Percentiles rank a stretch among this genome's conserved stretches.
Evolutionary conservation across 257 asterid species (phyloP).

Genomic region (Solanum sejunctum): DNA sequence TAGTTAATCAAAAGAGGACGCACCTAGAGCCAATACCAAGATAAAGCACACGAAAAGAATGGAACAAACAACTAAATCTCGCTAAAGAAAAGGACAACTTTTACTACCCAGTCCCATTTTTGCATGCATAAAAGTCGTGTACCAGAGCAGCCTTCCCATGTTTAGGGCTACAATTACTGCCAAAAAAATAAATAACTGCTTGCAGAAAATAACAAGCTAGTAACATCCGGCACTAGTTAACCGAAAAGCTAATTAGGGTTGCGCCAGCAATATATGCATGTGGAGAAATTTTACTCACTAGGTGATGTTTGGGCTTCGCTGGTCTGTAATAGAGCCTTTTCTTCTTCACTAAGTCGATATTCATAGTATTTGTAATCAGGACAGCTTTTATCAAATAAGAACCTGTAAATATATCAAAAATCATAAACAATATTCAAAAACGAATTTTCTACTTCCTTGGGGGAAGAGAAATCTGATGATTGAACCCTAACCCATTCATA

Average conservation of each 20-base stretch:
- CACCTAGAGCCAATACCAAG: not conserved
- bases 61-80: not conserved
- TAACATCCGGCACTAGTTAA: not conserved
- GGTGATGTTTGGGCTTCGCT: constrained; percentile 34
- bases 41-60: not conserved
- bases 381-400: constrained; percentile 66
- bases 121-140: not conserved
- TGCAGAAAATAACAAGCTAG: not conserved
- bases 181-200: not conserved
- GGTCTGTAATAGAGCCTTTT: constrained; percentile 49
- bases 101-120: not conserved
- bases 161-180: not conserved
- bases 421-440: not conserved
- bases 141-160: not conserved
- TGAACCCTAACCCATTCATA: not conserved
- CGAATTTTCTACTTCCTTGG: not conserved
- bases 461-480: not conserved
- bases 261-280: not conserved
- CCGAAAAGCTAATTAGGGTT: not conserved
- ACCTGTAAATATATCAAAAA: constrained; percentile 25
- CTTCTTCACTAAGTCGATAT: constrained; percentile 61
- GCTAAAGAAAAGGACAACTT: not conserved
- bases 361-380: constrained; percentile 80
- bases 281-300: constrained; percentile 19
- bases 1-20: not conserved